Base-by-base conservation (phyloP, 805 yeast genomes). In the Starmerella geochares region DNA sequence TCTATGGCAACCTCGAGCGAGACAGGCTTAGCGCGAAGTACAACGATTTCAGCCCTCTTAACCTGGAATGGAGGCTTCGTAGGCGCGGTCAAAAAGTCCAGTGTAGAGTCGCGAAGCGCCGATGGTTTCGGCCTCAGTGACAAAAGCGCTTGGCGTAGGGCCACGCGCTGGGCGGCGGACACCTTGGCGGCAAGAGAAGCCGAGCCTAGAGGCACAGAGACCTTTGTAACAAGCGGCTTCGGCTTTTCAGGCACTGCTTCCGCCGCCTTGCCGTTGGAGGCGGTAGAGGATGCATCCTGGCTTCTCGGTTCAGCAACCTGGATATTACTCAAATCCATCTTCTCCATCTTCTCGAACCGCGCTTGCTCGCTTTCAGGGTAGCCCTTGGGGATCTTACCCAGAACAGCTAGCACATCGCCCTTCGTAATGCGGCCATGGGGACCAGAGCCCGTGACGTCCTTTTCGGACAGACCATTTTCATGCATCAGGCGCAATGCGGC, bases 361-460 rank as follows among this genome's bases (percentile, higher is more conserved):
- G 76, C 67, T 5, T 83, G 71, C 51, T 88, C 72, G 19, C 68
- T 64, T 17, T 66, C 59, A 21, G 79, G 78, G 6, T 81, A 67
- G 8, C 76, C 79, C 33, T 69, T 59, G 10, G 85, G 67, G 48
- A 88, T 83, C 53, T 75, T 67, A 25, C 97, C 96, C 47, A 88
- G 61, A 62, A 77, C 79, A 0, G 94, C 92, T 56, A 88, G 72
- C 1, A 88, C 90, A 65, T 90, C 98, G 55, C 97, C 97, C 68
- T 83, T 85, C 55, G 90, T 72, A 36, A 90, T 64, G 61, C 95
- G 76, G 9, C 97, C 97, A 50, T 80, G 75, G 25, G 94, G 94
- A 19, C 97, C 98, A 1, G 94, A 74, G 7, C 96, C 94, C 36
- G 76, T 70, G 59, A 90, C 85, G 8, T 70, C 60, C 19, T 83